phyloP scores from a whole-genome alignment of 805 yeast species.

The Ogataea pignaliae region DNA sequence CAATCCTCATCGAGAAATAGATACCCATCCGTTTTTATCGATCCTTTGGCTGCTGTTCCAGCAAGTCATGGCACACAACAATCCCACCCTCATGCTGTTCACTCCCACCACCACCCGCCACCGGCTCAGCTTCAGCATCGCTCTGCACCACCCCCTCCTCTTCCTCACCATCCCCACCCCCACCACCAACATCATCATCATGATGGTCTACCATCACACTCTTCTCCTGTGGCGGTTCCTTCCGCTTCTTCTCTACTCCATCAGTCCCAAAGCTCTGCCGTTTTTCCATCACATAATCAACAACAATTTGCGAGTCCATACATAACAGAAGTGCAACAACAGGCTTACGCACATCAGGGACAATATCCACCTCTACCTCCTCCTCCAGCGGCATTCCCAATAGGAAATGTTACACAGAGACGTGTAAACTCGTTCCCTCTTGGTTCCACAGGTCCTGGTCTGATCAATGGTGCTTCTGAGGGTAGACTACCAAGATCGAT shows the following conservation, averaged over 20 bases:
- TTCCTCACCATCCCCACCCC: neutral
- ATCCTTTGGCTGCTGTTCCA: conserved; percentile 45
- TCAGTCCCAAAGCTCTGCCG: too few relatives aligned
- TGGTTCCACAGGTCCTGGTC: too few relatives aligned
- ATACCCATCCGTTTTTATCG: conserved; percentile 44
- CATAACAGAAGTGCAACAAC: too few relatives aligned
- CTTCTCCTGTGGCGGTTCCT: too few relatives aligned
- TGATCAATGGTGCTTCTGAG: too few relatives aligned
- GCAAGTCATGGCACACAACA: conserved; percentile 4
- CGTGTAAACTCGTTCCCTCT: too few relatives aligned
- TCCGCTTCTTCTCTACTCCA: too few relatives aligned
- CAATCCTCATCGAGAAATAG: conserved; percentile 33
- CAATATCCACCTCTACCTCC: conserved; percentile 6
- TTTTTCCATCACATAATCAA: too few relatives aligned
- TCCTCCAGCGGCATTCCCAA: neutral
- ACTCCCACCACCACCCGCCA: conserved; percentile 2
- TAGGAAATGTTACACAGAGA: too few relatives aligned
- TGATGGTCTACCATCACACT: neutral
- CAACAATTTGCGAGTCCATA: too few relatives aligned
- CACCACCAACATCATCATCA: neutral
- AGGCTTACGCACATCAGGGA: too few relatives aligned
- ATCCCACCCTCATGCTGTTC: conserved; percentile 1
- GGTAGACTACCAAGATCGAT: too few relatives aligned
- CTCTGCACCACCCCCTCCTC: neutral
- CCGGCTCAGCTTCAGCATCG: neutral